Evolutionary conservation across 352 stramenopile species (phyloP), one percentile per base, ranked within the genome.

Genomic region (Globisporangium cystogenes): DNA sequence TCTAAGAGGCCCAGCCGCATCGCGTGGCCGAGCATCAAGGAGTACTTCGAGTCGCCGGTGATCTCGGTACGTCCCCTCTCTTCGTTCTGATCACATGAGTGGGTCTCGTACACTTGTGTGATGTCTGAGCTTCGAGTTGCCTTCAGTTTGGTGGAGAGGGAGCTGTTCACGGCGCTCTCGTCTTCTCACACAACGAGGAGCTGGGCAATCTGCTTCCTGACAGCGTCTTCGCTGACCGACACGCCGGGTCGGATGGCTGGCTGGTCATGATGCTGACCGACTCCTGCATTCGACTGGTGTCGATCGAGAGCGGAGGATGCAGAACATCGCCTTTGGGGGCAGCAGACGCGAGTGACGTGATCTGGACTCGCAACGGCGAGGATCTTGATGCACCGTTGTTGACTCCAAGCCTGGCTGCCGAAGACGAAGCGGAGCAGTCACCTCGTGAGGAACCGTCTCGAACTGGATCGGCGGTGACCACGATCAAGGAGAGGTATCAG

Each of bases 401-500:
- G 27, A 15, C 26, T 27, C 26, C 24, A 16, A 49, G 44, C 8
- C 24, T 16, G 10, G 6, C 26, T 14, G 4, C 4, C 15, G 44
- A 23, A 29, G 46, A 12, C 7, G n/a, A 51, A 4, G 7, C 27
- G 7, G 27, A 14, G 18, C 18, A 29, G 20, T 21, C 18, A 1
- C 18, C 23, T 1, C 4, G 29, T 7, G 11, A 24, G 29, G 46
- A 21, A 4, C 21, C 5, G 44, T 7, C 10, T 26, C 44, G 44
- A 16, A 20, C 26, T 0, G 8, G 7, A 7, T 39, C 58, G 8
- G 51, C 20, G 6, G 59, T 55, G 27, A 64, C 51, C 7, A 76
- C 72, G 29, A 75, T 82, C 51, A 70, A 82, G 42, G 70, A 71
- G 23, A 67, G 57, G 37, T 80, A 82, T 26, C 62, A 64, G 14